A percentile compares a stretch with the other conserved stretches of the same genome.
Evolutionary conservation across 106 monocot species (phyloP).

Genomic region (Dioscorea alata): DNA sequence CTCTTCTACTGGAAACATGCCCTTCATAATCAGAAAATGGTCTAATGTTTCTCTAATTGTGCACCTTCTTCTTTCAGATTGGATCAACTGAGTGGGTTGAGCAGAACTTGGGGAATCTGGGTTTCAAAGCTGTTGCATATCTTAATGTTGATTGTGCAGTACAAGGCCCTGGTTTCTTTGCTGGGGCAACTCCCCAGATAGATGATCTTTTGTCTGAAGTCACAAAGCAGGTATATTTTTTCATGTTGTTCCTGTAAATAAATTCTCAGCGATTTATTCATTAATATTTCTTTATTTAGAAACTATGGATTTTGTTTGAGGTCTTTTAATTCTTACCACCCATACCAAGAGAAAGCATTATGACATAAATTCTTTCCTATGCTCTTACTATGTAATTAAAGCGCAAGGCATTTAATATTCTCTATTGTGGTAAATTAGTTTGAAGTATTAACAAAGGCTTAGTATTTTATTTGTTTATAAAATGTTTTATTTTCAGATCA

Average conservation of each 20-base stretch:
- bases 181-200: slow-evolving; percentile 69
- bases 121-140: slow-evolving; percentile 71
- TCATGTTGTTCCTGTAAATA: neutral
- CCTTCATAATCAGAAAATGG: neutral
- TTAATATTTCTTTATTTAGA: no score
- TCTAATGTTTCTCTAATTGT: neutral
- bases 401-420: no score
- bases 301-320: no score
- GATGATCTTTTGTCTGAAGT: slow-evolving; percentile 69
- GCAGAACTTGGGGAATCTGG: slow-evolving; percentile 54
- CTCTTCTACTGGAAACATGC: no score
- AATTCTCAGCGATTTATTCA: no score
- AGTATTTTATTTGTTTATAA: no score
- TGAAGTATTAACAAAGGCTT: no score
- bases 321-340: no score
- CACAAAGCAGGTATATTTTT: slow-evolving; percentile 51
- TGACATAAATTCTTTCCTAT: no score
- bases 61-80: slow-evolving; percentile 45
- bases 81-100: slow-evolving; percentile 99
- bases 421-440: no score
- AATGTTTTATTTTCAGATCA: slow-evolving; percentile 34
- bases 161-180: slow-evolving; percentile 78
- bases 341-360: no score
- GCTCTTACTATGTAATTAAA: no score
- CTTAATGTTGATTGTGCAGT: slow-evolving; percentile 94